Evolutionary conservation across 306 rosid genomes (phyloP), one percentile per base, ranked within the genome.

Genomic region (Sicyos edulis): DNA sequence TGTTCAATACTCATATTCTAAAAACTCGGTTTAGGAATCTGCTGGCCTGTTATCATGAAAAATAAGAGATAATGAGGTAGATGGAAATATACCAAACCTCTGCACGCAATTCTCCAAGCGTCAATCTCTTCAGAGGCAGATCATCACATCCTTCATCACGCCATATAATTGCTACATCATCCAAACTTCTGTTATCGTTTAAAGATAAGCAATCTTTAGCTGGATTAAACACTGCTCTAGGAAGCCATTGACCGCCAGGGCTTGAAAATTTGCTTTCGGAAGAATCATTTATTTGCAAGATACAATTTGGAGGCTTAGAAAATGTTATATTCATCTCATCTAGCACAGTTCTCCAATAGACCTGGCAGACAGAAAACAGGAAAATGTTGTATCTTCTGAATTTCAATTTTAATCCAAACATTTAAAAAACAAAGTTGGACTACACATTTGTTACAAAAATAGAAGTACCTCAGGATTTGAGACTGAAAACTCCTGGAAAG

Each of bases 231-330:
- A 68, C 83, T 11, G 96, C 98, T 83, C 91, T 89, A 16, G 96
- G 95, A 74, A 93, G 95, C 97, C 98, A 93, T 74, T 85, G 83
- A 62, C 92, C 95, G 66, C 92, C 91, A 9, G 92, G 90, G 72
- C 74, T 53, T 10, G 85, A 68, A 17, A 70, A 61, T 8, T 78
- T 75, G 74, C 61, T 75, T 16, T 82, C 87, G n/a, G 79, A 78
- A 12, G 82, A 21, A 22, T 69, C 34, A 66, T 76, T 57, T 71
- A 87, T 90, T 20, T 71, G 80, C 58, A 93, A 77, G 81, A 93
- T 88, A 70, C 98, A 85, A 68, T 81, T 79, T 6, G 97, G 97
- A 66, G 86, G 87, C 68, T 53, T 76, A 19, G 87, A 81, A 85
- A 93, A 93, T 15, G 80, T 78, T 74, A 85, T 71, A 45, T 80